Evolutionary conservation across 2,329 filamentous ascomycete species (phyloP).

Genomic region (Aspergillus carbonarius): DNA sequence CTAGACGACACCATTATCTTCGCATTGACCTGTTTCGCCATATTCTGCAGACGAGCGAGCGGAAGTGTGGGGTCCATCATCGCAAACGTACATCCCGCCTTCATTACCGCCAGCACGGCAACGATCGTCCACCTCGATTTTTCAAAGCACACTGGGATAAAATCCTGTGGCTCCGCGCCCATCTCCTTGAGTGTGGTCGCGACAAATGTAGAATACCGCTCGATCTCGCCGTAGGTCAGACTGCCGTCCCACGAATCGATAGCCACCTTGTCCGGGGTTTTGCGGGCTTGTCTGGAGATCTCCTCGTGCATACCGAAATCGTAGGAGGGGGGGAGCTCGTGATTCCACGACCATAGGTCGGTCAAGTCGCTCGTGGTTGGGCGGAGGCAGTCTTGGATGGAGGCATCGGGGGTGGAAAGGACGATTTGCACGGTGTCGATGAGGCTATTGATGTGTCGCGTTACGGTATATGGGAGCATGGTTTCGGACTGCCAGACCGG

Average conservation of each 20-base stretch:
- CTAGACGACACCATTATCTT: constrained; percentile 31
- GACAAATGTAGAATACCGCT: constrained; percentile 36
- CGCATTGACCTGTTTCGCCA: constrained; percentile 30
- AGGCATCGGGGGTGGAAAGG: constrained; percentile 19
- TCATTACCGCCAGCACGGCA: constrained; percentile 36
- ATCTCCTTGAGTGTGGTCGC: constrained; percentile 25
- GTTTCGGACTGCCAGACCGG: neutral
- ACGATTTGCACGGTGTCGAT: neutral
- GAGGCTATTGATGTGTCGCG: neutral
- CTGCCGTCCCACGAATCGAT: constrained; percentile 35
- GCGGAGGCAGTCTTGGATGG: constrained; percentile 35
- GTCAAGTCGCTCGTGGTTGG: constrained; percentile 41
- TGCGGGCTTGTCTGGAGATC: constrained; percentile 33
- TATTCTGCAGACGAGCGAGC: constrained; percentile 35
- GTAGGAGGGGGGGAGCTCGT: constrained; percentile 44
- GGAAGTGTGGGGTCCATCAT: constrained; percentile 36
- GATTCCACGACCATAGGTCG: constrained; percentile 52
- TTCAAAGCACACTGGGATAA: constrained; percentile 35
- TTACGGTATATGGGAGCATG: neutral
- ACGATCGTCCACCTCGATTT: constrained; percentile 36
- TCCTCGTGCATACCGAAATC: constrained; percentile 51
- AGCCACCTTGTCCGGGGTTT: constrained; percentile 26
- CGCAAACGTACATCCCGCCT: constrained; percentile 31
- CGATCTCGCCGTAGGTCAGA: constrained; percentile 32
- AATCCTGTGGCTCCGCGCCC: constrained; percentile 28